Evolutionary conservation across 306 rosid genomes (phyloP).

Genomic region (Boehmeria nivea): DNA sequence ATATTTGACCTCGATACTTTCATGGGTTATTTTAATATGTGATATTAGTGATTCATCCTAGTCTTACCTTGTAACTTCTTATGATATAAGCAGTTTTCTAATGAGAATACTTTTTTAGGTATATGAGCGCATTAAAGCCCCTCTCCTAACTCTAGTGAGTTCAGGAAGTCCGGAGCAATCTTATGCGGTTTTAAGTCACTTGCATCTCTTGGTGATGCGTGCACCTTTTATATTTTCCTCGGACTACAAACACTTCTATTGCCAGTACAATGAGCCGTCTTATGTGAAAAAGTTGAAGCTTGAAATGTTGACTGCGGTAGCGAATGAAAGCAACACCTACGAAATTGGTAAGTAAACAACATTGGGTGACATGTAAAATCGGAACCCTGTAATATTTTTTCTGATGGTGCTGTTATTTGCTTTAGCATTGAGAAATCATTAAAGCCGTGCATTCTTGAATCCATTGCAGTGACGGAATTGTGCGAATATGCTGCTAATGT

Average conservation of each 20-base stretch:
- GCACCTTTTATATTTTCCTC: constrained; percentile 91
- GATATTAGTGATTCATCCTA: too few species aligned
- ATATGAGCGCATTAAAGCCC: constrained; percentile 97
- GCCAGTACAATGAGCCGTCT: constrained; percentile 99
- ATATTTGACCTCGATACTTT: too few species aligned
- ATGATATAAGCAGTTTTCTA: constrained; percentile 17
- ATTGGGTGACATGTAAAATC: too few species aligned
- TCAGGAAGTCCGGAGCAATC: constrained; percentile 99
- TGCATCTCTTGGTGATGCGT: constrained; percentile 98
- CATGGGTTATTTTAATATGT: too few species aligned
- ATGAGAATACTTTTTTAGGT: constrained; percentile 49
- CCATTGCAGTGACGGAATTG: constrained; percentile 83
- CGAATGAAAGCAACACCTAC: constrained; percentile 95
- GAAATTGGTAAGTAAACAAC: constrained; percentile 72
- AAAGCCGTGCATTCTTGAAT: constrained; percentile 26
- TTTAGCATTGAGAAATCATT: constrained; percentile 19
- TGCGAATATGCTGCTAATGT: constrained; percentile 99
- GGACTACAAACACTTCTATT: constrained; percentile 95
- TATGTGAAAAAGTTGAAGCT: constrained; percentile 98
- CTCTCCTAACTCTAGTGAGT: constrained; percentile 92
- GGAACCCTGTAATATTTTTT: constrained; percentile 8
- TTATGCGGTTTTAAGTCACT: constrained; percentile 91
- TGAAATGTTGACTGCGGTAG: constrained; percentile 98
- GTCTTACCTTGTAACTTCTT: constrained; percentile 10
- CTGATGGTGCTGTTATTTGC: constrained; percentile 10